Base-by-base conservation (phyloP, 371 early-diverging fungal species). In the Mortierella sp. region DNA sequence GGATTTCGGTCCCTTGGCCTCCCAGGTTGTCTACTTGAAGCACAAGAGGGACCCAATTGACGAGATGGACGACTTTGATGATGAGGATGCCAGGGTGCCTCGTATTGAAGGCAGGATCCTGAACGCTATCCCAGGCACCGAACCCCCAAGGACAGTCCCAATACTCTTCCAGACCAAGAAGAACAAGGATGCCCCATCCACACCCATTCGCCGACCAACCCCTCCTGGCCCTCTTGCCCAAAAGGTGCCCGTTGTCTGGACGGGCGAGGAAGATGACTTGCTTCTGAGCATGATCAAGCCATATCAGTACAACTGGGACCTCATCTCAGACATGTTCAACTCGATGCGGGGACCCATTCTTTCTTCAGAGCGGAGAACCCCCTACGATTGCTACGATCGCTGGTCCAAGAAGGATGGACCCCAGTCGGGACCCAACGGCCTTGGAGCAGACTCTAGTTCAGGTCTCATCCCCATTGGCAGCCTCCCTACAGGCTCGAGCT, bases 241-340 rank as follows among this genome's bases (percentile, higher is more conserved):
- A 21, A 77, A 80, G 74, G 86, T 63, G 21, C 47, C 80, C 24
- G 71, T 84, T 45, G 78, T 77, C n/a, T 96, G 96, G 96, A 89
- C 91, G 0, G 87, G 88, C 45, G 95, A 95, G 19, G 96, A 96
- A 78, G 95, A 96, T 72, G 87, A 93, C 6, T 88, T 91, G 54
- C 83, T 96, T 63, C 90, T 92, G 50, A 82, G 87, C 24, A 81
- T 94, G 42, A 92, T 94, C 71, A 74, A 89, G 45, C 90, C 92
- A 21, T 93, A 91, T 77, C 89, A 91, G 48, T 92, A 90, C 83
- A 96, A 96, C 78, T 96, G 96, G 95, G 89, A 89, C 26, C 78
- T 95, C 21, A 91, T 95, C 9, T 84, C 92, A 1, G 95, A 94
- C 60, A 82, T 94, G 7, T 90, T 93, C 60, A 91, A 91, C 74